Evolutionary conservation across 2,329 filamentous ascomycete species (phyloP).

Genomic region (Colletotrichum camelliae): DNA sequence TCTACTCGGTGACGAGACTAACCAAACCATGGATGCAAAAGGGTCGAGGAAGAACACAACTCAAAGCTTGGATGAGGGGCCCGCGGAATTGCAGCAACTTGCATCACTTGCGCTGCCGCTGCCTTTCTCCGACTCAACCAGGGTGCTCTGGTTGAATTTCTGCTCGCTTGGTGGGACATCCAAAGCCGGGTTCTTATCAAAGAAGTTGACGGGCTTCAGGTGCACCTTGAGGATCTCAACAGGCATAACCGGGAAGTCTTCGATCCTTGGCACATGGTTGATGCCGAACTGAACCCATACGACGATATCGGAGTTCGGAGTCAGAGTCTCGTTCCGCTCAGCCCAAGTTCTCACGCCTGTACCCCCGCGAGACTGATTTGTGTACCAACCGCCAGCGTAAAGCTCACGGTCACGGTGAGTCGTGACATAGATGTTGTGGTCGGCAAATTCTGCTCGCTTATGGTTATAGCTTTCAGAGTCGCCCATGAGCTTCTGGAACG

Average conservation of each 20-base stretch:
- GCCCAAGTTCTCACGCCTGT: constrained; percentile 14
- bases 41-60: not conserved
- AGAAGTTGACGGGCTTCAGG: constrained; percentile 56
- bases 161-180: constrained; percentile 28
- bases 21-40: not conserved
- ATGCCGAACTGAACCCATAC: constrained; percentile 61
- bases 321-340: constrained; percentile 5
- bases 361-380: constrained; percentile 14
- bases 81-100: not conserved
- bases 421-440: constrained; percentile 20
- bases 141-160: constrained; percentile 14
- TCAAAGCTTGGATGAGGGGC: not conserved
- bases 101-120: not conserved
- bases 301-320: constrained; percentile 35
- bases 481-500: constrained; percentile 18
- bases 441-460: constrained; percentile 19
- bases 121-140: not conserved
- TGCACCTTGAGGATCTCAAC: constrained; percentile 58
- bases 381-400: constrained; percentile 19
- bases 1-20: not conserved
- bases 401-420: constrained; percentile 11
- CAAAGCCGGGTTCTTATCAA: constrained; percentile 55
- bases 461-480: constrained; percentile 14
- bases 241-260: constrained; percentile 67
- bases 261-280: constrained; percentile 60